phyloP scores from a whole-genome alignment of 208 protist genomes.

The Kentomonas sorsogonicus region DNA sequence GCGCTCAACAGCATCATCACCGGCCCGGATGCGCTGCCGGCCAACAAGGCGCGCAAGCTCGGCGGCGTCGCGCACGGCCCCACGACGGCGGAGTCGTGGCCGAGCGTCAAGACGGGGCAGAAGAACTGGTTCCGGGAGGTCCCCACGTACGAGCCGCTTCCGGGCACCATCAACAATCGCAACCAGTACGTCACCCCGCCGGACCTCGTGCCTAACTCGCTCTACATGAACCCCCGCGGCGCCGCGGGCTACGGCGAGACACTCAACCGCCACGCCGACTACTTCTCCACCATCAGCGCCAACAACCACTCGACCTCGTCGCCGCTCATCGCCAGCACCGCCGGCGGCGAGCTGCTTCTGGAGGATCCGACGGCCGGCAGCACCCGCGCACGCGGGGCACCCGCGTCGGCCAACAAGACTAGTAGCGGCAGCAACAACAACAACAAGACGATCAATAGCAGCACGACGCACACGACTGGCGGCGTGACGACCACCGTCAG shows the following conservation, averaged over 20 bases:
- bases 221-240: too few relatives aligned
- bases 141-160: conserved; percentile 68
- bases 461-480: conserved; percentile 12
- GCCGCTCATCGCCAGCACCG: too few relatives aligned
- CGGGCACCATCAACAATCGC: conserved; percentile 49
- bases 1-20: conserved; percentile 44
- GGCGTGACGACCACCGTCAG: too few relatives aligned
- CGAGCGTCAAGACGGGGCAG: conserved; percentile 12
- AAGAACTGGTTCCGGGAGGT: conserved; percentile 71
- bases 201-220: conserved; percentile 35
- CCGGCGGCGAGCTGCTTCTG: too few relatives aligned
- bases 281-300: too few relatives aligned
- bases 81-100: conserved; percentile 15
- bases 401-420: too few relatives aligned
- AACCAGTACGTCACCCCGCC: conserved; percentile 23
- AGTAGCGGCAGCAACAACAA: conserved; percentile 2
- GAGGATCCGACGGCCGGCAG: too few relatives aligned
- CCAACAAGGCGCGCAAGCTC: not conserved
- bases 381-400: too few relatives aligned
- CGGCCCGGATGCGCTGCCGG: conserved; percentile 17
- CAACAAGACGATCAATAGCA: not conserved
- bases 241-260: too few relatives aligned
- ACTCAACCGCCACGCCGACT: too few relatives aligned
- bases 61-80: not conserved
- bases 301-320: too few relatives aligned